A percentile compares a stretch with the other conserved stretches of the same genome.
Evolutionary conservation across 176 grass and related monocot genomes (phyloP).

Genomic region (Typha latifolia): DNA sequence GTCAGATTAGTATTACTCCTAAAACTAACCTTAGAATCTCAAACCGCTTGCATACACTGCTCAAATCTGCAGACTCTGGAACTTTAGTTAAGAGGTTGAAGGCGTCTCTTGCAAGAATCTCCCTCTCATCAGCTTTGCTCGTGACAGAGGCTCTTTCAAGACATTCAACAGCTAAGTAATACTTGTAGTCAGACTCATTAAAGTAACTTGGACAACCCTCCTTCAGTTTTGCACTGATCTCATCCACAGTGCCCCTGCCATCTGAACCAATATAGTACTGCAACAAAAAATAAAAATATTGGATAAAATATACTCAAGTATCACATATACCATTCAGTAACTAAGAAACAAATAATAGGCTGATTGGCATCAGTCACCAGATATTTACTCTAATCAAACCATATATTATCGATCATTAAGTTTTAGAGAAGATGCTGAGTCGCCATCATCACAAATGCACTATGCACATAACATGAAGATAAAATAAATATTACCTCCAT

Average conservation of each 20-base stretch:
- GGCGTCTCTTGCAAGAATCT: constrained; percentile 82
- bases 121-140: constrained; percentile 52
- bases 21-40: constrained; percentile 65
- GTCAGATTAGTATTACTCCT: background rate
- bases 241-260: constrained; percentile 74
- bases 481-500: constrained; percentile 65
- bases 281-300: constrained; percentile 15
- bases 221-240: constrained; percentile 78
- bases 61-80: constrained; percentile 80
- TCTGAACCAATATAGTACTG: constrained; percentile 94
- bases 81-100: constrained; percentile 73
- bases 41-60: constrained; percentile 92
- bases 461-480: background rate
- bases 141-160: constrained; percentile 73
- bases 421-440: too few species aligned
- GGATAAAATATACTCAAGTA: background rate
- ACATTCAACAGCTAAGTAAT: constrained; percentile 85
- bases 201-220: constrained; percentile 97
- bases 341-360: background rate
- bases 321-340: background rate
- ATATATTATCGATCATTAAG: too few species aligned
- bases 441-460: too few species aligned
- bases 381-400: too few species aligned
- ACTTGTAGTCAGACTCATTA: constrained; percentile 87
- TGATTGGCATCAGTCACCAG: background rate